phyloP scores from a whole-genome alignment of 768 basidiomycete species.

The Mycena olivaceomarginata region DNA sequence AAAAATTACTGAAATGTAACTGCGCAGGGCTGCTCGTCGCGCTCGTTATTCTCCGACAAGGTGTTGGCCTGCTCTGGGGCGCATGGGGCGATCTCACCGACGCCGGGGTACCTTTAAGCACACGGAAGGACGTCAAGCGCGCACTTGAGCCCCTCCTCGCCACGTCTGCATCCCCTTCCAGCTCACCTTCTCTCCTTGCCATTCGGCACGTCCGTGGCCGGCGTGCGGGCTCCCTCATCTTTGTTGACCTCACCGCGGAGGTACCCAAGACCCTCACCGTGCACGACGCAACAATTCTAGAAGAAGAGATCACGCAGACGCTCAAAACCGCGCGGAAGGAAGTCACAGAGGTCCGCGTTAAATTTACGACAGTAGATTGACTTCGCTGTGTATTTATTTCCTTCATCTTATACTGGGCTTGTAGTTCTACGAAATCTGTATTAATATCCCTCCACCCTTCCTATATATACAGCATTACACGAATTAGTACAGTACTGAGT shows the following conservation, averaged over 20 bases:
- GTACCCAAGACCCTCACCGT: slow-evolving; percentile 79
- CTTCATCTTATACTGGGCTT: slow-evolving; percentile 12
- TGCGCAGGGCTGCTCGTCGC: slow-evolving; percentile 88
- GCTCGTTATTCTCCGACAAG: slow-evolving; percentile 90
- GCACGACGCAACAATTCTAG: slow-evolving; percentile 73
- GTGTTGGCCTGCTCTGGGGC: slow-evolving; percentile 77
- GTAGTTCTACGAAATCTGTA: slow-evolving; percentile 25
- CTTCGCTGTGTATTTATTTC: slow-evolving; percentile 24
- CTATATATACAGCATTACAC: slow-evolving; percentile 33
- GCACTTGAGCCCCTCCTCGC: slow-evolving; percentile 74
- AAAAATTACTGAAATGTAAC: not conserved
- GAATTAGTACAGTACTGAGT: slow-evolving; percentile 26
- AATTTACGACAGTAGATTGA: slow-evolving; percentile 69
- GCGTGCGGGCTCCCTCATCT: slow-evolving; percentile 87
- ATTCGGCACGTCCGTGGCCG: slow-evolving; percentile 80
- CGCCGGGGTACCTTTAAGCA: slow-evolving; percentile 80
- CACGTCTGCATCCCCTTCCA: slow-evolving; percentile 49
- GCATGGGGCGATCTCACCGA: slow-evolving; percentile 92
- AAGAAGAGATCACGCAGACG: slow-evolving; percentile 73
- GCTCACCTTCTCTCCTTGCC: slow-evolving; percentile 60
- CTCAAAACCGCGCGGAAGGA: slow-evolving; percentile 78
- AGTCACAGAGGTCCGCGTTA: slow-evolving; percentile 83
- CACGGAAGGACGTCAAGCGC: slow-evolving; percentile 70
- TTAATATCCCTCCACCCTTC: not conserved
- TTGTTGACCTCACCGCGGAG: slow-evolving; percentile 87